A percentile compares a stretch with the other conserved stretches of the same genome.
These are phyloP conservation scores for Onygenales sp. DNA, from an alignment of 2,329 filamentous ascomycete genomes.

Conservation along the genomic window DNA sequence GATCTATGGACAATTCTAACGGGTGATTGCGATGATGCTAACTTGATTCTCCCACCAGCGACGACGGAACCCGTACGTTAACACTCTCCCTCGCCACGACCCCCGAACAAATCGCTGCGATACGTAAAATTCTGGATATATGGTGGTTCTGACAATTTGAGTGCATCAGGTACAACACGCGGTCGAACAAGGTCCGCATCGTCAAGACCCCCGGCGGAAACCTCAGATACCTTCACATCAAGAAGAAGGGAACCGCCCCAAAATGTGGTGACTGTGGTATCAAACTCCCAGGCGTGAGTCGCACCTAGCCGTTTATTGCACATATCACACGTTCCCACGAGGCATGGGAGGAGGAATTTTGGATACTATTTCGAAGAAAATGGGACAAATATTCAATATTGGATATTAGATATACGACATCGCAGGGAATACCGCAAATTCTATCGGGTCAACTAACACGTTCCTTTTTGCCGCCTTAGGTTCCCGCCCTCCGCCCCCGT, in stretches of 20 bases:
- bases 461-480: slow-evolving; percentile 37
- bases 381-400: not conserved
- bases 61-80: slow-evolving; percentile 69
- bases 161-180: slow-evolving; percentile 79
- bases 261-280: slow-evolving; percentile 99
- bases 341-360: not conserved
- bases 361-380: not conserved
- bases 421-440: not conserved
- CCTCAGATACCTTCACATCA: slow-evolving; percentile 95
- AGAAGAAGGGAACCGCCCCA: slow-evolving; percentile 96
- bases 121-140: not conserved
- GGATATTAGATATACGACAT: not conserved
- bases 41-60: slow-evolving; percentile 43
- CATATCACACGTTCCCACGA: not conserved
- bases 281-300: slow-evolving; percentile 96
- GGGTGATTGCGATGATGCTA: slow-evolving; percentile 14
- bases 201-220: slow-evolving; percentile 95
- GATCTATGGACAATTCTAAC: not conserved
- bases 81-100: slow-evolving; percentile 7
- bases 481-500: slow-evolving; percentile 94
- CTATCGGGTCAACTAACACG: slow-evolving; percentile 2
- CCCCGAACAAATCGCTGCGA: not conserved
- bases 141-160: slow-evolving; percentile 2
- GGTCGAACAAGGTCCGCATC: slow-evolving; percentile 91
- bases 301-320: slow-evolving; percentile 13